Conservation (phyloP, 176 grass and related monocot genomes). For the Rhynchospora tenuis region DNA sequence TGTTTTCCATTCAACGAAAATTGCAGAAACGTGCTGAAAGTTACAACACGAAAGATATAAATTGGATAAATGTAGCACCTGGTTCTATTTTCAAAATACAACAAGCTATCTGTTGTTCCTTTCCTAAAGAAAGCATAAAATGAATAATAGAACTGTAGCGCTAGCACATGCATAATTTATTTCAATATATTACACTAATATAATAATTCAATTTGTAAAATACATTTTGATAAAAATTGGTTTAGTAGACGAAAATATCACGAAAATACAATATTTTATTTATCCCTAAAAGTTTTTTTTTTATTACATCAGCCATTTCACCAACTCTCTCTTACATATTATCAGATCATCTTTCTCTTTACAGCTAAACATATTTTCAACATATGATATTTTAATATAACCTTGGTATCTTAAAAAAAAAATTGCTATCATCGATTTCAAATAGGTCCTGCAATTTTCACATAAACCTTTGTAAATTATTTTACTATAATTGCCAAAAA, state of each 20-base stretch:
- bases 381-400: neutral
- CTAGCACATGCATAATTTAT: neutral
- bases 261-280: neutral
- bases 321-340: neutral
- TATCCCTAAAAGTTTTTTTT: neutral
- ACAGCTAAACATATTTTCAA: neutral
- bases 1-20: neutral
- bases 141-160: neutral
- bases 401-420: no score
- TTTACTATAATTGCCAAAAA: neutral
- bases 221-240: neutral
- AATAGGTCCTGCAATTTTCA: neutral
- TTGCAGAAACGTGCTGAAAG: neutral
- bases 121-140: neutral
- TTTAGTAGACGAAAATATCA: neutral
- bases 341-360: neutral
- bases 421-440: no score
- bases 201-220: neutral
- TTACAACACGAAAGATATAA: neutral
- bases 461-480: neutral
- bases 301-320: neutral
- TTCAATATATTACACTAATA: neutral
- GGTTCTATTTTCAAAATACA: neutral
- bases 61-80: neutral
- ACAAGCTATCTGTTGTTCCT: no score